Evolutionary conservation across 768 basidiomycete species (phyloP).

Genomic region (Leccinum uliginosum): DNA sequence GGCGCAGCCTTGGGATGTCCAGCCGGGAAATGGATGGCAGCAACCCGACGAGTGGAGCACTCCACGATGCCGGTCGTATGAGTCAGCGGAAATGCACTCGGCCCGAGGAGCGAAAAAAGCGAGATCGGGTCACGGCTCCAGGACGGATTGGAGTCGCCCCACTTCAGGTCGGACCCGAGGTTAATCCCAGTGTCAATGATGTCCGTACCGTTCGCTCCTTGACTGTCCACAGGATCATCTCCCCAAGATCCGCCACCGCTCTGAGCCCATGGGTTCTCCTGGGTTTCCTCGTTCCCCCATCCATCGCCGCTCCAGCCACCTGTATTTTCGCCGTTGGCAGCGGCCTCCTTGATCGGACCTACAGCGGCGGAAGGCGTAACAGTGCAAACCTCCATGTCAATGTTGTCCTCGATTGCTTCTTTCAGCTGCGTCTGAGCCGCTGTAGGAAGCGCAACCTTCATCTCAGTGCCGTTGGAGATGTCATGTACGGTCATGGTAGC

Average conservation of each 20-base stretch:
- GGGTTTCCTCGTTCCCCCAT: conserved; percentile 11
- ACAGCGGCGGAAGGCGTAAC: neutral
- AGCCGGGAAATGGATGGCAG: conserved; percentile 40
- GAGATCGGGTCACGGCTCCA: conserved; percentile 22
- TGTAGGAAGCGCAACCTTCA: conserved; percentile 20
- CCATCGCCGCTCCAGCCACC: conserved; percentile 1
- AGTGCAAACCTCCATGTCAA: conserved; percentile 18
- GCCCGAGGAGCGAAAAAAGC: conserved; percentile 48
- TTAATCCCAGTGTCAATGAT: neutral
- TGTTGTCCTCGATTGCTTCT: conserved; percentile 27
- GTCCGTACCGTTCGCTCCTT: conserved; percentile 5
- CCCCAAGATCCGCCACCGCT: conserved; percentile 1
- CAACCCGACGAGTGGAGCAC: conserved; percentile 56
- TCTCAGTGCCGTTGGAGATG: conserved; percentile 11
- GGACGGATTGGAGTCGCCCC: conserved; percentile 16
- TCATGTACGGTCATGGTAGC: conserved; percentile 15
- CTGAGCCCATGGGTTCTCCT: conserved; percentile 10
- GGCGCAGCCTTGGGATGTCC: conserved; percentile 13
- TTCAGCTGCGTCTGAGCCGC: conserved; percentile 22
- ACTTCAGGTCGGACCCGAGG: neutral
- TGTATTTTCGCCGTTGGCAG: neutral
- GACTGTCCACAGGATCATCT: conserved; percentile 4
- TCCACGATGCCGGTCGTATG: conserved; percentile 66
- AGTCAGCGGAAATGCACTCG: conserved; percentile 53
- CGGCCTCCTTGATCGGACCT: neutral